These are phyloP conservation scores for Globisporangium mamillatum DNA, from an alignment of 352 stramenopile species.

Conservation along the genomic window DNA sequence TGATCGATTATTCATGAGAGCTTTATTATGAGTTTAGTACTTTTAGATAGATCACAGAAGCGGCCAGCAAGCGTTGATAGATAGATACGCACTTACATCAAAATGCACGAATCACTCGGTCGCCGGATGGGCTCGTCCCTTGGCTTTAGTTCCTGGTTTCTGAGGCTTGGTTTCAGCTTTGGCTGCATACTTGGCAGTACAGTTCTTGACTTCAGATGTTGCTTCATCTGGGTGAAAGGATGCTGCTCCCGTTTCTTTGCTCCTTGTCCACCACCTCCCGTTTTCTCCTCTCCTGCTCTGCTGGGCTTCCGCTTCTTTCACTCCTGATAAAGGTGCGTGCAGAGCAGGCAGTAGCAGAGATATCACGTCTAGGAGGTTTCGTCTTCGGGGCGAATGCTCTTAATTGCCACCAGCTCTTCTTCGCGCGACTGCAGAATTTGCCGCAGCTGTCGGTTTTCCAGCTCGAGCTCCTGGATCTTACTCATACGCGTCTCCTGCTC, in stretches of 20 bases:
- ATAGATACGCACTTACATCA: slow-evolving; percentile 7
- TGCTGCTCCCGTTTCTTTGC: neutral
- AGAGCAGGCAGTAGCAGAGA: neutral
- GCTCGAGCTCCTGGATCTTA: slow-evolving; percentile 66
- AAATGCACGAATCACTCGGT: slow-evolving; percentile 2
- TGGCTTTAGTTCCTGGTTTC: neutral
- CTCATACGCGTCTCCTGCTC: slow-evolving; percentile 75
- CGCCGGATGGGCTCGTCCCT: neutral
- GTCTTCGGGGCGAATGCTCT: slow-evolving; percentile 13
- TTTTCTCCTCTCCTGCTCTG: neutral
- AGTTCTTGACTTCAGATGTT: neutral
- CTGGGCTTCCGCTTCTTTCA: neutral
- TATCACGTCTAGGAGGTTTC: slow-evolving; percentile 8
- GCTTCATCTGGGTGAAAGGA: neutral
- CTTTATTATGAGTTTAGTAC: slow-evolving; percentile 9
- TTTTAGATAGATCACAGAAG: slow-evolving; percentile 1
- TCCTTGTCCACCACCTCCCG: neutral
- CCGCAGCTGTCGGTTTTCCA: slow-evolving; percentile 58
- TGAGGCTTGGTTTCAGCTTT: neutral
- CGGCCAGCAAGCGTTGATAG: neutral
- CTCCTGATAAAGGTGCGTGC: neutral
- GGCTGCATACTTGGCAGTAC: neutral
- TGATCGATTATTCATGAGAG: neutral
- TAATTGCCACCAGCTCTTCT: slow-evolving; percentile 29
- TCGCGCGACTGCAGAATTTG: slow-evolving; percentile 41